These are phyloP conservation scores for Syzygium syzygioides DNA, from an alignment of 441 rosid species.

Conservation along the genomic window DNA sequence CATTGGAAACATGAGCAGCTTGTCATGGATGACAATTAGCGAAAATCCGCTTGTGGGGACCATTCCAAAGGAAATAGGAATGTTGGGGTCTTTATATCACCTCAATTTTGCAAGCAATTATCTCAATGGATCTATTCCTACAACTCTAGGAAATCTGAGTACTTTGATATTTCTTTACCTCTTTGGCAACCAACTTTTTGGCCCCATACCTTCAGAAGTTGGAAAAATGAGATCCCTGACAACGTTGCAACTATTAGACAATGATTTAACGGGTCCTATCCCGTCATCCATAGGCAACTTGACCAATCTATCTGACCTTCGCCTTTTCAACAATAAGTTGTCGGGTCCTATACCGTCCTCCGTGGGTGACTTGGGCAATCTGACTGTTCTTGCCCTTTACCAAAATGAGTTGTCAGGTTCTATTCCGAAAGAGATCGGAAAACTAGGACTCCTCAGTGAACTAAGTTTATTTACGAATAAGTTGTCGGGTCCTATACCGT, in stretches of 20 bases:
- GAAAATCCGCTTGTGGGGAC: background rate
- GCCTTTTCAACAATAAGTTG: background rate
- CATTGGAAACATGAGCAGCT: background rate
- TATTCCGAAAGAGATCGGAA: too few species aligned
- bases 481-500: too few species aligned
- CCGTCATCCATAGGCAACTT: accelerated
- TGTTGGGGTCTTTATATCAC: accelerated
- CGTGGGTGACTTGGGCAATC: background rate
- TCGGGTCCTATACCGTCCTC: background rate
- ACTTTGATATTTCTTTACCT: accelerated
- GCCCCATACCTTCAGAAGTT: background rate
- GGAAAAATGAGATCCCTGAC: background rate
- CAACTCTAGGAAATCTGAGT: background rate
- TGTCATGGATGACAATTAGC: accelerated
- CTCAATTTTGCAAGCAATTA: accelerated
- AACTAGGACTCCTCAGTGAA: too few species aligned
- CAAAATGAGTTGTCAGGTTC: too few species aligned
- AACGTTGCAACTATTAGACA: accelerated
- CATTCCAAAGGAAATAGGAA: background rate
- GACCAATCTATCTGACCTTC: accelerated
- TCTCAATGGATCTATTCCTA: background rate
- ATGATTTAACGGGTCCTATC: background rate
- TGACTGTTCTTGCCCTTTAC: accelerated
- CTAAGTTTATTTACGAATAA: too few species aligned
- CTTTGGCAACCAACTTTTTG: background rate